Evolutionary conservation across 108 stramenopile genomes (phyloP).

Genomic region (Cylindrotheca closterium): DNA sequence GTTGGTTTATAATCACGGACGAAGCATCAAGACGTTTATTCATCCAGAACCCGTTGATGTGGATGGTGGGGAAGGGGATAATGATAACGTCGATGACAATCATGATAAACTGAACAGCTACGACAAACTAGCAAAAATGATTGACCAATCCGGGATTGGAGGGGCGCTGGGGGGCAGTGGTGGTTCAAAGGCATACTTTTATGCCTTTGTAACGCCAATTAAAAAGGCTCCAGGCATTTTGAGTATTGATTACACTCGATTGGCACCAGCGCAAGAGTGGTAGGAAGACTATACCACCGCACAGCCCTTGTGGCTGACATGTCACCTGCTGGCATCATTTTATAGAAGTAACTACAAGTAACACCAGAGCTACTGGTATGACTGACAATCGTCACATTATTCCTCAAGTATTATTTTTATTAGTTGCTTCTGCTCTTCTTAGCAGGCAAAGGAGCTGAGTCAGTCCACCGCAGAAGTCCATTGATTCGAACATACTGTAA

Average conservation of each 20-base stretch:
- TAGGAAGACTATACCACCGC: too few species aligned
- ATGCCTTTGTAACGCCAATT: slow-evolving; percentile 27
- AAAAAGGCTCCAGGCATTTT: slow-evolving; percentile 23
- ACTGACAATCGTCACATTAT: too few species aligned
- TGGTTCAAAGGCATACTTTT: slow-evolving; percentile 68
- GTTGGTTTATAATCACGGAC: slow-evolving; percentile 54
- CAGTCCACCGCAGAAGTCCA: too few species aligned
- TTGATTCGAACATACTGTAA: too few species aligned
- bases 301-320: too few species aligned
- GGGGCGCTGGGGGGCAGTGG: slow-evolving; percentile 53
- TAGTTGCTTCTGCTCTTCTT: too few species aligned
- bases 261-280: slow-evolving; percentile 50
- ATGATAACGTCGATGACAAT: neutral
- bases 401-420: too few species aligned
- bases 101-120: too few species aligned
- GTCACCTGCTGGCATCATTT: too few species aligned
- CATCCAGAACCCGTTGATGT: slow-evolving; percentile 40
- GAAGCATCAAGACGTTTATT: slow-evolving; percentile 57
- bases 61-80: neutral
- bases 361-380: too few species aligned
- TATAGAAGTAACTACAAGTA: too few species aligned
- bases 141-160: slow-evolving; percentile 31
- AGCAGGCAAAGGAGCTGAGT: too few species aligned
- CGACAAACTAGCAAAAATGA: slow-evolving; percentile 40
- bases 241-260: slow-evolving; percentile 37